Percentiles rank a stretch among this genome's conserved stretches.
Evolutionary conservation across 495 filamentous ascomycete genomes (phyloP).

Genomic region (Letharia lupina): DNA sequence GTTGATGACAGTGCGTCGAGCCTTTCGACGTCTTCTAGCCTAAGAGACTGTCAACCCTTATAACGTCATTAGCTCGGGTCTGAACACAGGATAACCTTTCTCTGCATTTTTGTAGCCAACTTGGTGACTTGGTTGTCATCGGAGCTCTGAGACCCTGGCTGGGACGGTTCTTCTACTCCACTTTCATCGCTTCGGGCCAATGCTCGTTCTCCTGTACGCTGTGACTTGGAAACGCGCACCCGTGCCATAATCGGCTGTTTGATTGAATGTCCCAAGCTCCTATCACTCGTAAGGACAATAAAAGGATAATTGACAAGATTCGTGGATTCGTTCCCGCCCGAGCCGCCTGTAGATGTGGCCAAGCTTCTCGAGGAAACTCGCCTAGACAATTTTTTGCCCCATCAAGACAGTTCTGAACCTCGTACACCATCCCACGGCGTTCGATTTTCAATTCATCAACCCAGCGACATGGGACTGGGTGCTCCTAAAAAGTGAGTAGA

Average conservation of each 20-base stretch:
- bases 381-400: too few relatives aligned
- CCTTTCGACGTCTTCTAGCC: constrained; percentile 26
- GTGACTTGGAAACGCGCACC: constrained; percentile 3
- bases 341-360: too few relatives aligned
- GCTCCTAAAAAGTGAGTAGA: constrained; percentile 57
- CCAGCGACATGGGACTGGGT: constrained; percentile 58
- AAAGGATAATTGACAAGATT: too few relatives aligned
- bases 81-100: constrained; percentile 7
- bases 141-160: constrained; percentile 15
- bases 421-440: too few relatives aligned
- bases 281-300: neutral
- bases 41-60: constrained; percentile 12
- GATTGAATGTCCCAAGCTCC: neutral
- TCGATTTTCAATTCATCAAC: neutral
- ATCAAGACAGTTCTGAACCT: too few relatives aligned
- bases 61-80: neutral
- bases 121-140: constrained; percentile 17
- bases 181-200: constrained; percentile 17
- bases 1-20: constrained; percentile 24
- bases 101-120: constrained; percentile 20
- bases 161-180: neutral
- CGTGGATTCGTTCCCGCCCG: too few relatives aligned
- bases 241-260: constrained; percentile 13
- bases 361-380: too few relatives aligned
- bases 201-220: constrained; percentile 1